Conservation (phyloP, 495 filamentous ascomycete genomes). For the Friedmanniomyces endolithicus region DNA sequence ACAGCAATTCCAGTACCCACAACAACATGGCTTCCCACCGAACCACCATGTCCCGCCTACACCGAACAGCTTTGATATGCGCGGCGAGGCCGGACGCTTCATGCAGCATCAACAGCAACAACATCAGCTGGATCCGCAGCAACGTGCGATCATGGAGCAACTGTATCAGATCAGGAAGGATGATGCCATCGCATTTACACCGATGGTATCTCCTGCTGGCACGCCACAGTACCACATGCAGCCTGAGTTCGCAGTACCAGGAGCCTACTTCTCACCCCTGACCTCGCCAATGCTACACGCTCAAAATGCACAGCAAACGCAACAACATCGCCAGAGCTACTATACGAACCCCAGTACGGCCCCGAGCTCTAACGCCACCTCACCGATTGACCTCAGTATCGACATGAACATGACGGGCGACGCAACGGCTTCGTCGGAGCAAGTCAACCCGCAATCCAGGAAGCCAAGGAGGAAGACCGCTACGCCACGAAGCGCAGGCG, state of each 20-base stretch:
- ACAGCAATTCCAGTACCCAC: conserved; percentile 7
- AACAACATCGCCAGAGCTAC: conserved; percentile 10
- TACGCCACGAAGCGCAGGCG: conserved; percentile 26
- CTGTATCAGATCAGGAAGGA: conserved; percentile 63
- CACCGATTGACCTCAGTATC: conserved; percentile 25
- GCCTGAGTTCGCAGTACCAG: conserved; percentile 66
- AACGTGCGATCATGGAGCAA: conserved; percentile 53
- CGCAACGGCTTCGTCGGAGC: conserved; percentile 5
- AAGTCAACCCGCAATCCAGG: conserved; percentile 15
- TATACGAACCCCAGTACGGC: conserved; percentile 17
- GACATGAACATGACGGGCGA: conserved; percentile 24
- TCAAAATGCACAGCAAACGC: conserved; percentile 38
- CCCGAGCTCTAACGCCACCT: conserved; percentile 26
- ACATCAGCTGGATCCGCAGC: conserved; percentile 48
- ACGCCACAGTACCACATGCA: conserved; percentile 73
- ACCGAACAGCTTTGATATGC: conserved; percentile 83
- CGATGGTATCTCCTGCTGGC: conserved; percentile 86
- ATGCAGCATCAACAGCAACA: conserved; percentile 43
- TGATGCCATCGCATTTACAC: conserved; percentile 86
- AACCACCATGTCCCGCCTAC: conserved; percentile 61
- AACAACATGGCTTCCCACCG: conserved; percentile 8
- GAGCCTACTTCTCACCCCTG: conserved; percentile 88
- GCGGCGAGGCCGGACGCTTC: conserved; percentile 47
- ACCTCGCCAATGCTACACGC: conserved; percentile 84
- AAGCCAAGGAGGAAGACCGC: conserved; percentile 19